Evolutionary conservation across 2,329 filamentous ascomycete genomes (phyloP).

Genomic region (Sclerotinia sclerotiorum): DNA sequence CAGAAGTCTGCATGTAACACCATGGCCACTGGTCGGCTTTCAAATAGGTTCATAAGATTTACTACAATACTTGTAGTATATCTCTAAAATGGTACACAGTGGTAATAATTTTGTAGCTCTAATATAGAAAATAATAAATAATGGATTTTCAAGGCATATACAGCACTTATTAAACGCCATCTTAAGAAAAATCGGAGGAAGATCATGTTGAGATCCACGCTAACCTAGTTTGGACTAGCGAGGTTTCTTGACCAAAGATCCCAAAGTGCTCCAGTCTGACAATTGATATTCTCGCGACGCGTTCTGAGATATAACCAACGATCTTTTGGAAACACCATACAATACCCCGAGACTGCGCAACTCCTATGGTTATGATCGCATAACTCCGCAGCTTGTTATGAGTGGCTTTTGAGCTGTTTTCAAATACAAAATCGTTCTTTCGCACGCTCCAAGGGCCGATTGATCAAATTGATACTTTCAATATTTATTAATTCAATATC

Average conservation of each 20-base stretch:
- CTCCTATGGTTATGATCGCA: slow-evolving; percentile 10
- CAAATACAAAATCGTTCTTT: slow-evolving; percentile 12
- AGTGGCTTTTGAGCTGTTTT: slow-evolving; percentile 6
- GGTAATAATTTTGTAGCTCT: background rate
- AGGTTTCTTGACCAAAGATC: background rate
- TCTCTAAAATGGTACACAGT: background rate
- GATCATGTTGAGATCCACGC: background rate
- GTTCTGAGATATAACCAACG: slow-evolving; percentile 8
- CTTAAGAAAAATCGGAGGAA: background rate
- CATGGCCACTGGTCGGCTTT: too few species aligned
- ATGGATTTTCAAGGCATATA: background rate
- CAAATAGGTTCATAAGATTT: background rate
- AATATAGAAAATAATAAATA: background rate
- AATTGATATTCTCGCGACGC: slow-evolving; percentile 16
- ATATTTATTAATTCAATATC: slow-evolving; percentile 6
- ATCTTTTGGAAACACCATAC: background rate
- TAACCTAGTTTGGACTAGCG: background rate
- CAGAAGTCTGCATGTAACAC: too few species aligned
- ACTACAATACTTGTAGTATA: background rate
- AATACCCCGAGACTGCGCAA: slow-evolving; percentile 4
- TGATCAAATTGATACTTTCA: background rate
- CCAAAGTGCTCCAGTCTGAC: slow-evolving; percentile 1
- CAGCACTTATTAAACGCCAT: too few species aligned
- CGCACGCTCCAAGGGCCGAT: background rate
- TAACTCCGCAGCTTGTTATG: background rate